Conservation (phyloP, 345 rosid species). For the Punica granatum region DNA sequence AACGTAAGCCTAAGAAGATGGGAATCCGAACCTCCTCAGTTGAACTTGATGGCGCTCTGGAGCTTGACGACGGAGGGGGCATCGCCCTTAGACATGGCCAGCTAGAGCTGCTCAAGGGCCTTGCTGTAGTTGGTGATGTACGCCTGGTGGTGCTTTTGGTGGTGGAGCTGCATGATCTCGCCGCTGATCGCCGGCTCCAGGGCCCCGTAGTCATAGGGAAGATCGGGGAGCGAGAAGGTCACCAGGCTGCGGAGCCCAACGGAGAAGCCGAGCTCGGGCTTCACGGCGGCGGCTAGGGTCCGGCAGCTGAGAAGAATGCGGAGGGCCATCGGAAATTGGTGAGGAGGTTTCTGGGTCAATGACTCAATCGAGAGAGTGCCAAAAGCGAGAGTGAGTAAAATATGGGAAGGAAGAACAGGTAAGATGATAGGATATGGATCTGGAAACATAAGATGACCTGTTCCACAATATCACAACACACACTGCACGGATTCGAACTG, state of each 20-base stretch:
- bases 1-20: not conserved
- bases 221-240: conserved; percentile 85
- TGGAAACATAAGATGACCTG: too few relatives aligned
- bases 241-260: conserved; percentile 29
- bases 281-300: conserved; percentile 20
- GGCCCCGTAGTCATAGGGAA: conserved; percentile 75
- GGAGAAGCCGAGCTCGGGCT: conserved; percentile 2
- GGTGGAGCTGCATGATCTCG: conserved; percentile 94
- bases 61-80: conserved; percentile 53
- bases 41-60: conserved; percentile 93
- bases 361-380: too few relatives aligned
- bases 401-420: not conserved
- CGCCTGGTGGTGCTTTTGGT: conserved; percentile 92
- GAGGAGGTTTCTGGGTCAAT: not conserved
- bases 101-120: conserved; percentile 69
- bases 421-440: too few relatives aligned
- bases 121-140: conserved; percentile 85
- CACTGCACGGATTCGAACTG: too few relatives aligned
- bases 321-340: conserved; percentile 55
- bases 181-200: conserved; percentile 91
- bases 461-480: too few relatives aligned
- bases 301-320: conserved; percentile 33
- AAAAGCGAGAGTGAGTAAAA: too few relatives aligned
- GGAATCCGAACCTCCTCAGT: conserved; percentile 66
- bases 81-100: conserved; percentile 61